Conservation (phyloP, 202 grass and related monocot genomes). For the Cymbopogon flexuosus region DNA sequence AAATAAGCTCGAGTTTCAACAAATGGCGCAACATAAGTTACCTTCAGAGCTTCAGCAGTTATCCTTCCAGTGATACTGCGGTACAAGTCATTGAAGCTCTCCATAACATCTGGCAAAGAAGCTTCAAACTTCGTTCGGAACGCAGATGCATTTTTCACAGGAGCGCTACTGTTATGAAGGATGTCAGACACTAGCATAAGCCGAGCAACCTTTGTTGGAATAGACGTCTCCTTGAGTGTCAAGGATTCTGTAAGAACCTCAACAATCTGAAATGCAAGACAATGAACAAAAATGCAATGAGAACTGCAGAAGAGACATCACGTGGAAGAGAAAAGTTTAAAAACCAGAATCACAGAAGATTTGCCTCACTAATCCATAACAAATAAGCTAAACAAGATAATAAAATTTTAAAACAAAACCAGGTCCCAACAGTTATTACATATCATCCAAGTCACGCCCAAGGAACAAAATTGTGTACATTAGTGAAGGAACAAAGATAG, state of each 20-base stretch:
- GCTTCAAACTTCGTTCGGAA: constrained; percentile 94
- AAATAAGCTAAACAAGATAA: constrained; percentile 14
- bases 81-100: constrained; percentile 94
- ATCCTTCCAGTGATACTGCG: constrained; percentile 88
- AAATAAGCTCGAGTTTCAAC: constrained; percentile 7
- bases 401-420: not conserved
- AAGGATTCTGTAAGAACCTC: constrained; percentile 95
- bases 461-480: not conserved
- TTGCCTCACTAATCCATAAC: not conserved
- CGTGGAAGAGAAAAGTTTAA: not conserved
- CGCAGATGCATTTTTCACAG: constrained; percentile 93
- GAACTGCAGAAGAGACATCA: not conserved
- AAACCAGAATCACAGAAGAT: not conserved
- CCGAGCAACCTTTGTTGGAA: constrained; percentile 93
- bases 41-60: constrained; percentile 98
- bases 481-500: not conserved
- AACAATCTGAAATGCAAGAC: constrained; percentile 62
- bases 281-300: constrained; percentile 1
- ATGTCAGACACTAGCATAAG: constrained; percentile 97
- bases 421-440: constrained; percentile 3
- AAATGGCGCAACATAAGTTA: constrained; percentile 33
- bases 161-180: constrained; percentile 94
- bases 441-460: not conserved
- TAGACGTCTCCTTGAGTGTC: constrained; percentile 83
- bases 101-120: constrained; percentile 78